Evolutionary conservation across 352 stramenopile genomes (phyloP).

Genomic region (Pythium sp.): DNA sequence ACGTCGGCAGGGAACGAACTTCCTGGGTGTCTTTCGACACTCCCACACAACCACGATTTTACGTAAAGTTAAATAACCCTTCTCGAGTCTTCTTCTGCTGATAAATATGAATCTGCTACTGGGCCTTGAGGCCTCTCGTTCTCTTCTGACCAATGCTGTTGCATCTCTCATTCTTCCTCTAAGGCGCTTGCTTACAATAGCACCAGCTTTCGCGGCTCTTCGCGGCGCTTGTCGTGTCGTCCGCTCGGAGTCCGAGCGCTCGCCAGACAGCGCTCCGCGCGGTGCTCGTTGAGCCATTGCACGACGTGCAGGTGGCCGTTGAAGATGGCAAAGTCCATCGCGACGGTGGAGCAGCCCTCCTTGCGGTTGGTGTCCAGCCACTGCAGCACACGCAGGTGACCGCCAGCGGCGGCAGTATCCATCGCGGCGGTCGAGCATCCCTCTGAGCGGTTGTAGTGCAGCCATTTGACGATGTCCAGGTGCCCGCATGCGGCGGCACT

Average conservation of each 20-base stretch:
- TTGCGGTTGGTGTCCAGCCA: conserved; percentile 54
- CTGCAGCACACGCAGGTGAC: conserved; percentile 47
- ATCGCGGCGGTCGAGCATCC: conserved; percentile 63
- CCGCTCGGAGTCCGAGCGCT: conserved; percentile 1
- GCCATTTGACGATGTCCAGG: conserved; percentile 50
- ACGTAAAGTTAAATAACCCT: conserved; percentile 2
- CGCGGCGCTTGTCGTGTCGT: background rate
- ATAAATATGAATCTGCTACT: conserved; percentile 6
- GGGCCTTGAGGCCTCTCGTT: background rate
- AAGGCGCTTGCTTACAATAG: background rate
- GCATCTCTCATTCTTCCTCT: background rate
- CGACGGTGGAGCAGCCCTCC: conserved; percentile 42
- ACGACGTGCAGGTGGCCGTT: conserved; percentile 27
- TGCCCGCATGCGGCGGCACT: conserved; percentile 53
- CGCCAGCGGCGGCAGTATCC: conserved; percentile 51
- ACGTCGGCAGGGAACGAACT: no score
- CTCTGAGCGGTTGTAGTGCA: conserved; percentile 51
- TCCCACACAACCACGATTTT: no score
- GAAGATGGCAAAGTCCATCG: conserved; percentile 19
- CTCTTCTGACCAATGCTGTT: background rate
- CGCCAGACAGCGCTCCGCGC: background rate
- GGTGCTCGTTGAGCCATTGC: conserved; percentile 21
- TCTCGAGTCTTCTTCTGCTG: background rate
- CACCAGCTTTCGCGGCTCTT: background rate
- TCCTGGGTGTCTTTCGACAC: no score